Base-by-base conservation (phyloP, 208 protist species). In the Leishmania braziliensis region DNA sequence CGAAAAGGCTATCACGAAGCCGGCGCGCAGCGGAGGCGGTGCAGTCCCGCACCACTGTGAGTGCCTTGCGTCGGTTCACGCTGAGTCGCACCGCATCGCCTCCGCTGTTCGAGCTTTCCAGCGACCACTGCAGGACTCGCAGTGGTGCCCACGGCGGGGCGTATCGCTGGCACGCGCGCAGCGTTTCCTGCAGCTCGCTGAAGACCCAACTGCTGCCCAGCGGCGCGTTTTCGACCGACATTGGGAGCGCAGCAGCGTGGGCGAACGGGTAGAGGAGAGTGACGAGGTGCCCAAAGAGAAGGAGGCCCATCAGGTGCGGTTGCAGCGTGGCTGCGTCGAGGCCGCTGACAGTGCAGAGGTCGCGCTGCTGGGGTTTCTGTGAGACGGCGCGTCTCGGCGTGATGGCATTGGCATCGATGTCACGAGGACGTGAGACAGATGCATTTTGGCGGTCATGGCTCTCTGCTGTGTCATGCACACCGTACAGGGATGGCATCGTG, bases 1-100 rank as follows among this genome's bases (percentile, higher is more conserved):
- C 96, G 83, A 98, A 98, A 29, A 98, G 87, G 62, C 91, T 96
- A 71, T 89, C 90, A 9, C 84, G 85, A 60, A 97, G 68, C 29
- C 91, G 88, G 39, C 87, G 86, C 6, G 54, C n/a, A n/a, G 83
- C 70, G 3, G 86, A 79, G 50, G 80, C 84, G 56, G 71, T 78
- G 29, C 75, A 70, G 77, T 95, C 89, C 50, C 89, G 89, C 76
- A 93, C 78, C 39, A 93, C 82, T 29, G 89, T 88, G 1, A 97
- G 84, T 46, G 95, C 95, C 75, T 89, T 92, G 68, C 95, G 90
- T 3, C 95, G 91, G 79, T 98, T 97, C 50, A 98, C 75, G 63
- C 85, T 96, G 9, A 98, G 88, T 84, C 93, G 91, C 33, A 97
- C 75, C 60, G 80, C 83, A 46, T 96, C 91, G 29, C 84, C 86